Evolutionary conservation across 2,329 filamentous ascomycete genomes (phyloP).

Genomic region (Microdochium trichocladiopsis): DNA sequence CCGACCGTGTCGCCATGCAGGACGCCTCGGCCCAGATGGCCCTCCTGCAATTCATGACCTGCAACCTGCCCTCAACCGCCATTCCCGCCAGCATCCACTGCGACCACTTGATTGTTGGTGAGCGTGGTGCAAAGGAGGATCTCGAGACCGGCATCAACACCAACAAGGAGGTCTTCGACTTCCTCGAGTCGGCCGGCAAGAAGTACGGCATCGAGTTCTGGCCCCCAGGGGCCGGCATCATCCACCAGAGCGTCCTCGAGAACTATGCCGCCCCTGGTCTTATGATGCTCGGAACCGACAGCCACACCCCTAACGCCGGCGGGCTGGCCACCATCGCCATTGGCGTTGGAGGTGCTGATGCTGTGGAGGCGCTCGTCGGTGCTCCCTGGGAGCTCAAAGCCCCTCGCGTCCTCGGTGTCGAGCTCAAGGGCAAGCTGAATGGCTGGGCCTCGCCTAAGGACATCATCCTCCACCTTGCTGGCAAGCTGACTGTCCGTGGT

Average conservation of each 20-base stretch:
- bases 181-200: slow-evolving; percentile 84
- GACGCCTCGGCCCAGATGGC: slow-evolving; percentile 99
- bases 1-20: slow-evolving; percentile 97
- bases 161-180: slow-evolving; percentile 97
- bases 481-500: slow-evolving; percentile 83
- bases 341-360: slow-evolving; percentile 93
- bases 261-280: slow-evolving; percentile 96
- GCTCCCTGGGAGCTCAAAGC: slow-evolving; percentile 97
- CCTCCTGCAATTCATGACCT: slow-evolving; percentile 96
- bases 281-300: slow-evolving; percentile 99
- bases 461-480: slow-evolving; percentile 84
- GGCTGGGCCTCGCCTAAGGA: slow-evolving; percentile 96
- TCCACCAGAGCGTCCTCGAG: slow-evolving; percentile 95
- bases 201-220: slow-evolving; percentile 95
- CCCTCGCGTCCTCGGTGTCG: slow-evolving; percentile 81
- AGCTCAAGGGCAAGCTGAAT: slow-evolving; percentile 73
- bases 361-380: slow-evolving; percentile 92
- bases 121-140: slow-evolving; percentile 82
- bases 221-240: slow-evolving; percentile 89
- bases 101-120: slow-evolving; percentile 96
- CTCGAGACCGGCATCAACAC: slow-evolving; percentile 77
- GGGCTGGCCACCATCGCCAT: slow-evolving; percentile 91
- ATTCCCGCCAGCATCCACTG: slow-evolving; percentile 98
- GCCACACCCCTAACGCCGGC: slow-evolving; percentile 95
- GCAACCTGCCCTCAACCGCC: slow-evolving; percentile 78